Percentiles rank a stretch among this genome's conserved stretches.
Evolutionary conservation across 2,329 filamentous ascomycete genomes (phyloP).

Genomic region (Tolypocladium tundrense): DNA sequence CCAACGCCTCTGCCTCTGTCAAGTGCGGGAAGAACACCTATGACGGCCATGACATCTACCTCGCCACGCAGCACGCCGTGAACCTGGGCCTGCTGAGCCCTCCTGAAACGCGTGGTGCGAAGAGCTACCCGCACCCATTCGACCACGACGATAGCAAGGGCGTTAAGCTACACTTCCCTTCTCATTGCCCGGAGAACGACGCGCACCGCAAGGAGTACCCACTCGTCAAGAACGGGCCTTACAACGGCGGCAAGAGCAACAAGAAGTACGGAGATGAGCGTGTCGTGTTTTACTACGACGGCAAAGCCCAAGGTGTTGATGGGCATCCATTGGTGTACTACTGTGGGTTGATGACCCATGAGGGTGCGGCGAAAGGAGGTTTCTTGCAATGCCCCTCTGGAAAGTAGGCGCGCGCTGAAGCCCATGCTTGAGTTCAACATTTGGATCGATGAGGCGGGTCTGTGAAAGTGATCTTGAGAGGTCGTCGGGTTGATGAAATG

Average conservation of each 20-base stretch:
- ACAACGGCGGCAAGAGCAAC: constrained; percentile 1
- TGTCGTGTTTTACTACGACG: not conserved
- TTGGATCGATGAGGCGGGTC: too few species aligned
- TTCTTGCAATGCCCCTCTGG: not conserved
- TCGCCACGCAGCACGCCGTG: not conserved
- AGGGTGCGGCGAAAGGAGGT: not conserved
- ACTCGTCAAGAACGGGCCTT: not conserved
- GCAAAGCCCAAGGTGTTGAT: not conserved
- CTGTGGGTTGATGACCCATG: not conserved
- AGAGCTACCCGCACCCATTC: not conserved
- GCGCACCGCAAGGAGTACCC: not conserved
- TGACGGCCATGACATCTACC: not conserved
- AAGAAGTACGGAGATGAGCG: not conserved
- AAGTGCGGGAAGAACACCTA: not conserved
- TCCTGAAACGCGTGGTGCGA: not conserved
- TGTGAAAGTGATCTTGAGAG: too few species aligned
- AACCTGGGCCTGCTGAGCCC: not conserved
- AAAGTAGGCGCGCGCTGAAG: not conserved
- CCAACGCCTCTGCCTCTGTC: not conserved
- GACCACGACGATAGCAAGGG: not conserved
- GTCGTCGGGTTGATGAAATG: too few species aligned
- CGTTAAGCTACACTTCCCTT: not conserved
- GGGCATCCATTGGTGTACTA: not conserved
- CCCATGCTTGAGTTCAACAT: too few species aligned
- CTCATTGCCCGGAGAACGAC: not conserved